Evolutionary conservation across 140 eudicot species (phyloP), one percentile per base, ranked within the genome.

Genomic region (Bidens hawaiensis): DNA sequence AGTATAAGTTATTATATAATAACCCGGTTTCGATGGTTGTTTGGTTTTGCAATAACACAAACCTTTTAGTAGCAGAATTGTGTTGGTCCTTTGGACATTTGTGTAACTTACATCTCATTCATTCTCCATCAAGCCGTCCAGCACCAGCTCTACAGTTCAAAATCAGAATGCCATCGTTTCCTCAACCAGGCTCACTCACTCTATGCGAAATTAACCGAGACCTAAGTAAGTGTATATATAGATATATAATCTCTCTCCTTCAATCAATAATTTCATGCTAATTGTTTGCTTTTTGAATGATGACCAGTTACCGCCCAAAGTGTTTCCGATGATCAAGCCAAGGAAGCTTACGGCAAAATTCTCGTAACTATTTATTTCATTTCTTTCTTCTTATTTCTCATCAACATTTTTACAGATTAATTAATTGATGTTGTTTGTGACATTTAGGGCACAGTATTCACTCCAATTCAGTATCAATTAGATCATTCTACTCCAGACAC

Each of bases 191-290:
- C 46, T 61, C 84, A 1, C 81, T 88, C 62, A 93, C 99, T 70
- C 64, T 93, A 38, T 93, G 99, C 83, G 99, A 93, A 68, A 85
- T 93, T 86, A 88, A 93, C 62, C 68, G 99, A 67, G 78, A 88
- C 64, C 78, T 93, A 22, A 82, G 96, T 91, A 84, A 5, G 38
- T 2, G 38, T 31, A 31, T n/a, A n/a, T n/a, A n/a, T n/a, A n/a
- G 38, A 3, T 4, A 30, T 4, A 5, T 7, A 5, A 30, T 7
- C 62, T 61, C 53, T 27, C 63, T 59, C 53, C 72, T 71, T 46
- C 21, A 12, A 5, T 25, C 52, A 31, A 22, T 18, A 40, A 4
- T 25, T n/a, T n/a, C n/a, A n/a, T n/a, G 31, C 38, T 48, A 25
- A 23, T 36, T 55, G n/a, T n/a, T n/a, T n/a, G n/a, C 11, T 13